Evolutionary conservation across 148 eudicot genomes (phyloP).

Genomic region (Amaranthus palmeri): DNA sequence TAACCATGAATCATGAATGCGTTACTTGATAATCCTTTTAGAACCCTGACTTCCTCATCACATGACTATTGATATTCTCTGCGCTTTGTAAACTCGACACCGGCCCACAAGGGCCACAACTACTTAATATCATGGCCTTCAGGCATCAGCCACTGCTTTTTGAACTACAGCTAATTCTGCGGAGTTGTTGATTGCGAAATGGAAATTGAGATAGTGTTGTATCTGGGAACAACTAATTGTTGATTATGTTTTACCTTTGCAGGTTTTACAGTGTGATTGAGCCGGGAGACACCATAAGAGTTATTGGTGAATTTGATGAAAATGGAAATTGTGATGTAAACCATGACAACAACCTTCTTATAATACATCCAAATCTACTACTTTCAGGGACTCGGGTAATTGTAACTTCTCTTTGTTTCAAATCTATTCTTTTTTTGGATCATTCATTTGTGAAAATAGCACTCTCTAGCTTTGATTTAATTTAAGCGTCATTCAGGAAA

Average conservation of each 20-base stretch:
- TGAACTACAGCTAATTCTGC: neutral
- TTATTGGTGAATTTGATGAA: conserved; percentile 73
- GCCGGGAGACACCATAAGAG: conserved; percentile 86
- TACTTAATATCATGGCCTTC: neutral
- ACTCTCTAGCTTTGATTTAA: neutral
- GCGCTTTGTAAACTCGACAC: neutral
- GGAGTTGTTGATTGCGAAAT: neutral
- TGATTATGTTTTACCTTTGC: conserved; percentile 13
- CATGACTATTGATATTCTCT: neutral
- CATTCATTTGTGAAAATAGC: neutral
- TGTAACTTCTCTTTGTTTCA: neutral
- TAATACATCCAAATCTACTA: conserved; percentile 79
- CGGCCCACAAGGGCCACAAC: neutral
- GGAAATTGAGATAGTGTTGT: neutral
- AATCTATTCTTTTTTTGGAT: neutral
- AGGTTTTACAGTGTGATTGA: conserved; percentile 81
- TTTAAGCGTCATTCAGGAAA: neutral
- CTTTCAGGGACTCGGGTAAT: conserved; percentile 95
- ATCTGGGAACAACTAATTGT: neutral
- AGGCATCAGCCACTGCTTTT: neutral
- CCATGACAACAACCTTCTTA: conserved; percentile 64
- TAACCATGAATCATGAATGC: neutral
- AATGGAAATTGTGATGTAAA: conserved; percentile 71
- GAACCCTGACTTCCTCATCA: neutral
- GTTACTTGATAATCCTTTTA: neutral